Base-by-base conservation (phyloP, 2,329 filamentous ascomycete species). In the Ophioceras dolichostomum region DNA sequence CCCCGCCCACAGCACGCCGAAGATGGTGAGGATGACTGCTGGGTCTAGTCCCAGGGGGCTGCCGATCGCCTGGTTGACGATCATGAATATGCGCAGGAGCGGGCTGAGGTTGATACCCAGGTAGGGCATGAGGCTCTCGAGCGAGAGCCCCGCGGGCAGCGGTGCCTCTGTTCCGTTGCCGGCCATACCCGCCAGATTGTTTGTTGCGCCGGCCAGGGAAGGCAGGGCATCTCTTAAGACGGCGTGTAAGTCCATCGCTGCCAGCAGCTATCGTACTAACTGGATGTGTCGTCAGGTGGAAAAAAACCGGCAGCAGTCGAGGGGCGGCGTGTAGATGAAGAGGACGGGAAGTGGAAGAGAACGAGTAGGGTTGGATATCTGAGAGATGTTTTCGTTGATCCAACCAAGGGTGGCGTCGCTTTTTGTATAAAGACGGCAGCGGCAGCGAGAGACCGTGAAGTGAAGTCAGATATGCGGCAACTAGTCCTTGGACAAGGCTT, bases 1-100 rank as follows among this genome's bases (percentile, higher is more conserved):
- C n/a, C n/a, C 64, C 1, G 64, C 63, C 68, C 69, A 73, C 38
- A 67, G 27, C 34, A 69, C 50, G 10, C 65, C 68, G 10, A 64
- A 47, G 3, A 60, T 39, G 3, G 64, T 64, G 20, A 73, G 51
- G 10, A 72, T 47, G 24, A 62, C 41, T 0, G 67, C 64, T 2
- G 67, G 66, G 40, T 73, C 68, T 34, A 71, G 51, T 16, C 67
- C 68, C 13, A 71, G 52, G 37, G 57, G 57, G 13, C 49, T 51
- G 13, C 63, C 65, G 5, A 68, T 46, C 28, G 65, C 49, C 17
- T 63, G 58, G 42, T 70, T 65, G 29, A 70, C 43, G 19, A 70
- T 59, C 40, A 64, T 51, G 19, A 70, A 51, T 42, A 48, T 46
- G 27, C 49, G 53, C 37, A 68, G 50, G 4, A 65, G 43, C 2